Conservation (phyloP, 495 filamentous ascomycete genomes). For the Talaromyces nanjingensis region DNA sequence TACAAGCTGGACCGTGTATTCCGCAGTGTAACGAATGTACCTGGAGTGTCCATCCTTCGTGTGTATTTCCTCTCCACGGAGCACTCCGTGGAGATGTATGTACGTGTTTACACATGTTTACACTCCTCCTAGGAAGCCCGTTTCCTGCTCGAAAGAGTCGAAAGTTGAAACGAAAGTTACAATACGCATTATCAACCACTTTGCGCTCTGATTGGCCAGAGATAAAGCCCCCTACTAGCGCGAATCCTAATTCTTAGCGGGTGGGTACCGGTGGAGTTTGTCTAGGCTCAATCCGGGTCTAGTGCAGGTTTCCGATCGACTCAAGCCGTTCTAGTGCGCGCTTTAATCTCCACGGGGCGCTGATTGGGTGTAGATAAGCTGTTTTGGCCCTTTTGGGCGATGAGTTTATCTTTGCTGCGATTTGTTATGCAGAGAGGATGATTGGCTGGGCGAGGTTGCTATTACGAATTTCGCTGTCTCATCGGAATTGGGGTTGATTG, state of each 20-base stretch:
- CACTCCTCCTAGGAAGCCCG: not conserved
- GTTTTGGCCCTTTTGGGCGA: not conserved
- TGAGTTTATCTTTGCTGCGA: not conserved
- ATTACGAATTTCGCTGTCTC: not conserved
- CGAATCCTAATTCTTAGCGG: not conserved
- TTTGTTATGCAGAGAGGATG: not conserved
- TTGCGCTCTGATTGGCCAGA: not conserved
- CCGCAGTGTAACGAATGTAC: not conserved
- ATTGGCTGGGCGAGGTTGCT: not conserved
- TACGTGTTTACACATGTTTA: not conserved
- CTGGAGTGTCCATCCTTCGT: not conserved
- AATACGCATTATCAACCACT: not conserved
- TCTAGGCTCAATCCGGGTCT: not conserved
- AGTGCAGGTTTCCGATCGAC: not conserved
- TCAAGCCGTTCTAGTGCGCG: not conserved
- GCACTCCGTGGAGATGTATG: not conserved
- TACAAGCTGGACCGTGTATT: not conserved
- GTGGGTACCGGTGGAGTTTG: not conserved
- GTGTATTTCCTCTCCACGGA: not conserved
- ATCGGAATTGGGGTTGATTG: not conserved
- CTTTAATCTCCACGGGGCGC: not conserved
- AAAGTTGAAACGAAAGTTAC: not conserved
- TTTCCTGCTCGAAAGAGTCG: not conserved
- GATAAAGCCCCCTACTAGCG: conserved; percentile 6
- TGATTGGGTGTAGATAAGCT: conserved; percentile 9